A percentile compares a stretch with the other conserved stretches of the same genome.
Conservation (phyloP, 306 rosid species). For the Cicer arietinum region DNA sequence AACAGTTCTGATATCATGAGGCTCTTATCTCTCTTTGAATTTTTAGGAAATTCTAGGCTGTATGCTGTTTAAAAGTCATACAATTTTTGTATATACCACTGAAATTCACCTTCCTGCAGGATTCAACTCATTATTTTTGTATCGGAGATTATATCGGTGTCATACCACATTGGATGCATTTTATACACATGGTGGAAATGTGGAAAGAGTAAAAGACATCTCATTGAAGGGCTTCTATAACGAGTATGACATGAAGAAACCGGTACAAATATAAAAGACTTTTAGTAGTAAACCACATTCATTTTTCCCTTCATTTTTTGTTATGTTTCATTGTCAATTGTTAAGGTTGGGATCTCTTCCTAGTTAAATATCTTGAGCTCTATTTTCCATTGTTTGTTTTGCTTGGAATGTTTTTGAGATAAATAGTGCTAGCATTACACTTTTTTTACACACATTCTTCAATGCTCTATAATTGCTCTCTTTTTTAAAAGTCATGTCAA, state of each 20-base stretch:
- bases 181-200: conserved; percentile 71
- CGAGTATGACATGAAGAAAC: conserved; percentile 81
- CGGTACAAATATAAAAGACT: conserved; percentile 57
- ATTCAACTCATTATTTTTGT: conserved; percentile 79
- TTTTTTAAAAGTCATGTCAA: background rate
- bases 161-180: conserved; percentile 75
- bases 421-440: conserved; percentile 1
- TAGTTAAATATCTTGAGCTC: conserved; percentile 14
- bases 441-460: conserved; percentile 21
- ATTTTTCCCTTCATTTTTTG: background rate
- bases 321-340: conserved; percentile 31
- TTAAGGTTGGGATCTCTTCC: conserved; percentile 25
- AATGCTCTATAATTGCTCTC: background rate
- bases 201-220: conserved; percentile 68
- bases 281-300: conserved; percentile 17
- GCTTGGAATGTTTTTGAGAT: conserved; percentile 15
- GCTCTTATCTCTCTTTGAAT: conserved; percentile 12
- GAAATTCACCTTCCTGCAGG: conserved; percentile 61
- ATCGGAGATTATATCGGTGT: conserved; percentile 85
- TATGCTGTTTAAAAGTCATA: conserved; percentile 6
- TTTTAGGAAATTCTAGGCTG: background rate
- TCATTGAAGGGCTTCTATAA: conserved; percentile 62
- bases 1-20: conserved; percentile 34
- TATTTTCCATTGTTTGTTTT: conserved; percentile 31
- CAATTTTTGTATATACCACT: background rate